Conservation (phyloP, 306 rosid genomes). For the Cicer bijugum region DNA sequence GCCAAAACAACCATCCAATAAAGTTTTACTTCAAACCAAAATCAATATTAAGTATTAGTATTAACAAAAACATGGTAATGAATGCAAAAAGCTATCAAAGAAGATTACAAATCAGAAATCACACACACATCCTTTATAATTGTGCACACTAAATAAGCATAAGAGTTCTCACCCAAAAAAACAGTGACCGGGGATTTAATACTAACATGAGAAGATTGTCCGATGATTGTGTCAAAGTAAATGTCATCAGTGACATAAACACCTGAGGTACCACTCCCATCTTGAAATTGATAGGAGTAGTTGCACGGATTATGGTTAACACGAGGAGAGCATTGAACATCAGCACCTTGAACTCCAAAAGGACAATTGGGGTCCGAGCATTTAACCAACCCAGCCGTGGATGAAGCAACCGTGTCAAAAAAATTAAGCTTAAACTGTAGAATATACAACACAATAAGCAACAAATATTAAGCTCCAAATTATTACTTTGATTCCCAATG, state of each 20-base stretch:
- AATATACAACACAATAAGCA: constrained; percentile 42
- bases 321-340: constrained; percentile 68
- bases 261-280: constrained; percentile 90
- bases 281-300: constrained; percentile 82
- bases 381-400: constrained; percentile 62
- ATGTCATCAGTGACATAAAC: constrained; percentile 73
- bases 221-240: constrained; percentile 79
- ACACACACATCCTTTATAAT: constrained; percentile 14
- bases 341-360: constrained; percentile 61
- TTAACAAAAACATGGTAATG: constrained; percentile 18
- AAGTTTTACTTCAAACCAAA: constrained; percentile 40
- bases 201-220: constrained; percentile 60
- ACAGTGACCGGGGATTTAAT: constrained; percentile 70
- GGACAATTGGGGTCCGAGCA: constrained; percentile 82
- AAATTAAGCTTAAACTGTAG: constrained; percentile 81
- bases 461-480: constrained; percentile 29
- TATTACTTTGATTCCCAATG: constrained; percentile 27
- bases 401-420: constrained; percentile 72
- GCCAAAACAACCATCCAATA: constrained; percentile 47
- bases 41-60: constrained; percentile 21
- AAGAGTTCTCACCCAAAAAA: constrained; percentile 79
- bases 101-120: constrained; percentile 18
- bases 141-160: constrained; percentile 4
- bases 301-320: constrained; percentile 67
- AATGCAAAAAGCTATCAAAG: constrained; percentile 18